Base-by-base conservation (phyloP, 2,329 filamentous ascomycete genomes). In the Pseudogymnoascus sp. region DNA sequence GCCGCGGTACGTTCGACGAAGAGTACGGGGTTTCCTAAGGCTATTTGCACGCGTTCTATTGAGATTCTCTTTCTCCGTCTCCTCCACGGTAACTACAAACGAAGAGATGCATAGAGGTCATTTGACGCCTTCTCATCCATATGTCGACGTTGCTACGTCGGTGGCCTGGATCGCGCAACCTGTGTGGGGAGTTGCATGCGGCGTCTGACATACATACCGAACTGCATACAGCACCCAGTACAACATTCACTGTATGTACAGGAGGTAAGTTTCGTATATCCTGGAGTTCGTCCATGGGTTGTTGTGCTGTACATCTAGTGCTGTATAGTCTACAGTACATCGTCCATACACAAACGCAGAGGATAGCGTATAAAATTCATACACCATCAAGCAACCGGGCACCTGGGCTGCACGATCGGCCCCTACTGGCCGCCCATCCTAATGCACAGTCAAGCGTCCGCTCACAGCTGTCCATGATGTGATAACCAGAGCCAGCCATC, bases 401-500 rank as follows among this genome's bases (percentile, higher is more conserved):
- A 49, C 23, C 42, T 49, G 42, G 42, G 42, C 42, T 49, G 42
- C 6, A 28, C 42, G 6, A 49, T 49, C 42, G 14, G 42, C 42
- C 42, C 22, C 42, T 49, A 49, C 42, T 49, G 42, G 22, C 42
- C 42, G 42, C 23, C 7, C 23, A 49, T 49, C 42, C 42, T 28
- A 23, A 49, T 49, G 42, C 42, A 49, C 42, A 49, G 23, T 16
- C 42, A 28, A 49, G 42, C 42, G 23, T 16, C 42, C 23, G 42
- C 23, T 49, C 23, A 49, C 42, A 49, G 14, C 42, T 49, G 42
- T 49, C 42, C 42, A 49, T 49, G 42, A 28, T 49, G 42, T 49
- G 42, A 49, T 49, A 49, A 49, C 42, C 42, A 49, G 42, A 49
- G 42, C 42, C 42, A 49, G 22, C 42, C 42, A 49, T 49, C 42